phyloP scores from a whole-genome alignment of 495 filamentous ascomycete species.

The Tuber calosporum region DNA sequence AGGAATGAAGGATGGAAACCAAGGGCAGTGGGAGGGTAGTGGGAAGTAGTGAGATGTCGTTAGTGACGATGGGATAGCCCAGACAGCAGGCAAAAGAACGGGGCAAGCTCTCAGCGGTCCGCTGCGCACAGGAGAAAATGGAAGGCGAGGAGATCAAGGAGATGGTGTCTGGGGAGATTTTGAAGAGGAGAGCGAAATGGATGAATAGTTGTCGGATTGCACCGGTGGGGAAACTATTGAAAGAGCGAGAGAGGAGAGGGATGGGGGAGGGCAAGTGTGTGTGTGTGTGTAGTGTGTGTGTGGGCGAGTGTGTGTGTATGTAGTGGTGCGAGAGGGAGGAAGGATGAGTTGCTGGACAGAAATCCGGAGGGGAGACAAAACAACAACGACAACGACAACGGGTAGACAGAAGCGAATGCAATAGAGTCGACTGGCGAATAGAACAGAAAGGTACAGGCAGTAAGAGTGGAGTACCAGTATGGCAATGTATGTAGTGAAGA shows the following conservation, averaged over 20 bases:
- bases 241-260: constrained; percentile 14
- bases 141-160: constrained; percentile 23
- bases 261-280: constrained; percentile 40
- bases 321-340: background rate
- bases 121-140: constrained; percentile 21
- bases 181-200: background rate
- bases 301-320: constrained; percentile 35
- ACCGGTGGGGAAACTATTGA: constrained; percentile 10
- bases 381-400: constrained; percentile 2
- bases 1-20: constrained; percentile 39
- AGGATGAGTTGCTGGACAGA: constrained; percentile 5
- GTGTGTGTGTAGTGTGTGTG: constrained; percentile 39
- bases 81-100: constrained; percentile 41
- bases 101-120: constrained; percentile 37
- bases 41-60: constrained; percentile 18
- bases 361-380: constrained; percentile 1
- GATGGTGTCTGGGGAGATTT: constrained; percentile 7
- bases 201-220: constrained; percentile 17
- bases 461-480: background rate
- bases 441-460: background rate
- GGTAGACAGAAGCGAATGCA: background rate
- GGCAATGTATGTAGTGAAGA: background rate
- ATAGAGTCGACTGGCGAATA: background rate
- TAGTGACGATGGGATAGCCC: constrained; percentile 18
- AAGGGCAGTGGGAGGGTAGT: constrained; percentile 18